Conservation (phyloP, 2,329 filamentous ascomycete species). For the Ceratocystis alfenasii region DNA sequence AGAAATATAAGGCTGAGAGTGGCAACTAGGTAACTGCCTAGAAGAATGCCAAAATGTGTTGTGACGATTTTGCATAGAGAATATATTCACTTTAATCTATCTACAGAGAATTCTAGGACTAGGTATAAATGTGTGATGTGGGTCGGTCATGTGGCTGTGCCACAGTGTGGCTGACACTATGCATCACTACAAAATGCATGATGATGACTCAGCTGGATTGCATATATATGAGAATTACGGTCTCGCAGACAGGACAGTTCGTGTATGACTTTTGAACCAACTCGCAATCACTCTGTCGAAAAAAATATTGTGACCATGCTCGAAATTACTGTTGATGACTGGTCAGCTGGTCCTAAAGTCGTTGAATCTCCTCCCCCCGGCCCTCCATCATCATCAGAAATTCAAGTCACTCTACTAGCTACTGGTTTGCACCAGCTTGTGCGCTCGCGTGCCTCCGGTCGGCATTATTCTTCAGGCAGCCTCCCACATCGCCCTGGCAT, state of each 20-base stretch:
- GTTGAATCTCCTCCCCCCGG: neutral
- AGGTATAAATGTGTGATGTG: no score
- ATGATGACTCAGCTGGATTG: neutral
- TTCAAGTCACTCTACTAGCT: constrained; percentile 41
- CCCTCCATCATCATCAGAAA: neutral
- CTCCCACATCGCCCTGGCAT: constrained; percentile 42
- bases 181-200: neutral
- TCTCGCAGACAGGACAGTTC: no score
- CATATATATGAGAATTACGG: no score
- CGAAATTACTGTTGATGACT: constrained; percentile 1
- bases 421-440: constrained; percentile 43
- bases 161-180: no score
- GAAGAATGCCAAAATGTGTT: neutral
- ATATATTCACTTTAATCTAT: no score
- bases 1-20: neutral
- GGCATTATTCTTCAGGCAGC: constrained; percentile 40
- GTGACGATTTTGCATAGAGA: no score
- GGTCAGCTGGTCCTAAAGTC: neutral
- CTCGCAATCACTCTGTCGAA: neutral
- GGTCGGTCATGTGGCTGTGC: no score
- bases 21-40: neutral
- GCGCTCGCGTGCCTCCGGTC: constrained; percentile 39
- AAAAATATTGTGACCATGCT: neutral
- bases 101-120: no score
- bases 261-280: no score